These are phyloP conservation scores for Yamadazyma sp. DNA, from an alignment of 805 yeast genomes.

Conservation along the genomic window DNA sequence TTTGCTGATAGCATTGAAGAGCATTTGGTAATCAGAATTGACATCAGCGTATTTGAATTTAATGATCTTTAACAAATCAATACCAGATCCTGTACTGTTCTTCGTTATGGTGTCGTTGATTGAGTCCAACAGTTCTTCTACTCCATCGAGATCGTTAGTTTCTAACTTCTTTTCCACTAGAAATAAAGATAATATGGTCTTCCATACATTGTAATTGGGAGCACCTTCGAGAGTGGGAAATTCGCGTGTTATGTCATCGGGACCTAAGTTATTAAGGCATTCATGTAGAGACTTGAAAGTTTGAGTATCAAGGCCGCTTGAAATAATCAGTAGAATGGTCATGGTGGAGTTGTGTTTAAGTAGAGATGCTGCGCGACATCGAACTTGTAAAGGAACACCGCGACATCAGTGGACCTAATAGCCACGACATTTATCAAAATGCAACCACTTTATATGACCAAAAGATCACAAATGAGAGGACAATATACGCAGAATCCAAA, in stretches of 20 bases:
- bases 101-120: not conserved
- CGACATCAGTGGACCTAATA: too few relatives aligned
- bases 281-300: not conserved
- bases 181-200: not conserved
- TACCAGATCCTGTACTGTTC: too few relatives aligned
- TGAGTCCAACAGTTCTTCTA: constrained; percentile 2
- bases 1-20: constrained; percentile 16
- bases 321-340: constrained; percentile 1
- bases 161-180: constrained; percentile 6
- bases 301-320: not conserved
- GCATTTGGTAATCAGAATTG: constrained; percentile 30
- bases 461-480: too few relatives aligned
- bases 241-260: not conserved
- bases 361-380: too few relatives aligned
- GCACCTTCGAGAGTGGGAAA: not conserved
- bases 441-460: too few relatives aligned
- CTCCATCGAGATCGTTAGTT: not conserved
- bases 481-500: too few relatives aligned
- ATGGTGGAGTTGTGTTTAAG: not conserved
- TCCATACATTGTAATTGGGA: not conserved
- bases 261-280: not conserved
- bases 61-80: constrained; percentile 9
- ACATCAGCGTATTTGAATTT: constrained; percentile 34
- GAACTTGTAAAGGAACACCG: too few relatives aligned
- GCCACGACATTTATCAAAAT: too few relatives aligned